A percentile compares a stretch with the other conserved stretches of the same genome.
Conservation (phyloP, 192 early-diverging fungal genomes). For the Backusella circina region DNA sequence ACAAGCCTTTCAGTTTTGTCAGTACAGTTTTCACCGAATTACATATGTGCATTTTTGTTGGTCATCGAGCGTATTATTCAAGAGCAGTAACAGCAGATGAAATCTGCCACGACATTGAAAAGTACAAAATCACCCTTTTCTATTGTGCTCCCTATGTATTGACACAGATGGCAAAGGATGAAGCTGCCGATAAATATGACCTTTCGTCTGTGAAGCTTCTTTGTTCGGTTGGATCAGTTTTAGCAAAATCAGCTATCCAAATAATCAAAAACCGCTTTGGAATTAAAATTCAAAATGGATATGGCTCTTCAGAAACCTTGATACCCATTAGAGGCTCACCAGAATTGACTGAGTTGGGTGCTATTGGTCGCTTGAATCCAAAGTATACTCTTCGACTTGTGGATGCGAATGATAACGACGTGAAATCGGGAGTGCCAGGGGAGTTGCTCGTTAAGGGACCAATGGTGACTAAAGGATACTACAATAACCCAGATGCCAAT, state of each 20-base stretch:
- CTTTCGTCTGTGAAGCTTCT: not conserved
- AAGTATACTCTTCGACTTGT: not conserved
- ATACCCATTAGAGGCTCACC: not conserved
- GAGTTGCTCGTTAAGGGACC: slow-evolving; percentile 81
- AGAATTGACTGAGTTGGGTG: not conserved
- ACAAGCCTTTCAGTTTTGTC: not conserved
- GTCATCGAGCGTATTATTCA: not conserved
- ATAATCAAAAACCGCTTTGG: not conserved
- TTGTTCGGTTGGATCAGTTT: not conserved
- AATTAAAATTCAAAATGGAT: not conserved
- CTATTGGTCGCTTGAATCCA: not conserved
- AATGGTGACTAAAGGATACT: slow-evolving; percentile 74
- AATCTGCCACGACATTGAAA: not conserved
- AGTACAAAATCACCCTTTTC: not conserved
- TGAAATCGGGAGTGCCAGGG: slow-evolving; percentile 33
- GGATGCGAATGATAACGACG: not conserved
- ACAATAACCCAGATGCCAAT: slow-evolving; percentile 67
- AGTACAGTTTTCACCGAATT: not conserved
- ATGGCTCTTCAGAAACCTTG: not conserved
- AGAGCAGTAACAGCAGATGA: not conserved
- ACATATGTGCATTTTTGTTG: not conserved
- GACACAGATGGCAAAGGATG: not conserved
- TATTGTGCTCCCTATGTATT: not conserved
- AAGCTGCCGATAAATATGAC: not conserved
- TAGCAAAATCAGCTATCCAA: not conserved